Evolutionary conservation across 805 yeast genomes (phyloP), one percentile per base, ranked within the genome.

Genomic region (Cephaloascus albidus): DNA sequence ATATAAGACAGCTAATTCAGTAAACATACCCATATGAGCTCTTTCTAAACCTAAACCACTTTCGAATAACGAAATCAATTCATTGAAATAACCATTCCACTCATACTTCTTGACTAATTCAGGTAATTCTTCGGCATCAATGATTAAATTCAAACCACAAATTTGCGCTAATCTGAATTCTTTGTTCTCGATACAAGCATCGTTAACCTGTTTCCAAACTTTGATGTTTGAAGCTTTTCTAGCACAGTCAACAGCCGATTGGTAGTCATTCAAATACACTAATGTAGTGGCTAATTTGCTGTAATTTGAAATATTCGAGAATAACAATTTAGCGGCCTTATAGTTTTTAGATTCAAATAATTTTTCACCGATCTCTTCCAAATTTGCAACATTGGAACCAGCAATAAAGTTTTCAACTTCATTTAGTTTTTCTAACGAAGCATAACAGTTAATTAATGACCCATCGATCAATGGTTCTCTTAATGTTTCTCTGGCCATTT

Each of bases 11-110:
- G 97, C 96, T 52, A 93, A 74, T 63, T 89, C 97, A 10, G 98
- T 93, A 61, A 93, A 93, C 97, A 93, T 90, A 51, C 97, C 98
- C 98, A 93, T 93, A 59, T 93, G 98, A 31, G 98, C 98, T 61
- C 98, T 85, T 70, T 93, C 98, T 50, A 93, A 74, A 33, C 96
- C 94, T 43, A 93, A 74, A 48, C 97, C 97, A 52, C 88, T 90
- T 64, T 93, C 98, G 53, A 93, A 87, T 53, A 93, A 75, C 15
- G 96, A 78, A 46, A 90, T 85, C 48, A 93, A 72, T 69, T 93
- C 96, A 48, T 80, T 84, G 65, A 89, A 89, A 64, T 87, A 86
- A 35, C 98, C 98, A 49, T 82, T 77, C 57, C 75, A 70, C 65
- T 93, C 97, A 59, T 93, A 93, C 48, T 82, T 84, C 45, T 68